Conservation (phyloP, 768 basidiomycete species). For the Trametes cinnabarina region DNA sequence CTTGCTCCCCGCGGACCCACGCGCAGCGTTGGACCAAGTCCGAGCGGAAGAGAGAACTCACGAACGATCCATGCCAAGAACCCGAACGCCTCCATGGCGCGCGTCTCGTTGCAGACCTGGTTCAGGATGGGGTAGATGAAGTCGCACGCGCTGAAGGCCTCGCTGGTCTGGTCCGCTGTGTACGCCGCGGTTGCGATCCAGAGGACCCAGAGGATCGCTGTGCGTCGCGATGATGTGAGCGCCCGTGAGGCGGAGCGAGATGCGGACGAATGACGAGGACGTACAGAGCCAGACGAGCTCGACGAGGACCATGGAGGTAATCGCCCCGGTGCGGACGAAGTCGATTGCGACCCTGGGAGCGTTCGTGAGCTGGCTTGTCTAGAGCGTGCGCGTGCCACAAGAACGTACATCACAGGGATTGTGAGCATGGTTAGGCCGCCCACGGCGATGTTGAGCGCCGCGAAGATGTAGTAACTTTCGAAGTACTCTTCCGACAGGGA, state of each 20-base stretch:
- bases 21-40: too few species aligned
- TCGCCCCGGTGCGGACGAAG: conserved; percentile 25
- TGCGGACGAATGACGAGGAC: too few species aligned
- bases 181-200: conserved; percentile 29
- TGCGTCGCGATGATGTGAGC: not conserved
- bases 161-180: conserved; percentile 15
- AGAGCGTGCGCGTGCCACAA: not conserved
- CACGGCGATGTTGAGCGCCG: conserved; percentile 21
- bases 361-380: not conserved
- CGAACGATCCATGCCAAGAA: conserved; percentile 27
- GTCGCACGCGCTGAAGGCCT: conserved; percentile 18
- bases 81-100: conserved; percentile 29
- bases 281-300: conserved; percentile 30
- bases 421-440: conserved; percentile 22
- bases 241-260: not conserved
- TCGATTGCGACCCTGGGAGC: conserved; percentile 27
- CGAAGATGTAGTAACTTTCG: conserved; percentile 13
- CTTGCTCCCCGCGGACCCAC: too few species aligned
- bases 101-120: conserved; percentile 25
- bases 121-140: conserved; percentile 15
- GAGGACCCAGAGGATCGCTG: conserved; percentile 30
- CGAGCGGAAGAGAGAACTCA: conserved; percentile 2
- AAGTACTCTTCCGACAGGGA: conserved; percentile 11
- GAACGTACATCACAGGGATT: conserved; percentile 21
- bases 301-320: conserved; percentile 31